Base-by-base conservation (phyloP, 2,329 filamentous ascomycete genomes). In the Diaporthe citrichinensis region DNA sequence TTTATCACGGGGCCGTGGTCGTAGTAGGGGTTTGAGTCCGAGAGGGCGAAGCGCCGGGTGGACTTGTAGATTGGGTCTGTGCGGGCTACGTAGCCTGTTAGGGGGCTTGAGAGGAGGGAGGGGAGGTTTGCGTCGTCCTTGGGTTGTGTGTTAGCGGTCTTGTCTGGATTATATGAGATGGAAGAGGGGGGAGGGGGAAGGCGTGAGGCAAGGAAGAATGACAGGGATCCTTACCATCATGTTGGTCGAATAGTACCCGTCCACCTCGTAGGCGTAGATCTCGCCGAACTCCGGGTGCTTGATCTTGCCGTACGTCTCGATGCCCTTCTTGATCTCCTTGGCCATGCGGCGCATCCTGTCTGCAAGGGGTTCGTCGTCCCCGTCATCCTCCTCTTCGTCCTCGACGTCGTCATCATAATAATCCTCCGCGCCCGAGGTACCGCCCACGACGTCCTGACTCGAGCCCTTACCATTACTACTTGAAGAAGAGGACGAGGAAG, bases 241-340 rank as follows among this genome's bases (percentile, higher is more conserved):
- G 68, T 71, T 78, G 53, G 53, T 67, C 15, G 76, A 77, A 34
- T 65, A 72, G 78, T 90, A 92, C 28, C 91, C 91, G 79, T 92
- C 91, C 62, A 92, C 88, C 81, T 92, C 91, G 79, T 87, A 92
- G 1, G 91, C 91, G 79, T 92, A 92, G n/a, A 92, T 90, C 51
- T 88, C 82, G 36, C 92, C 92, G 78, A 90, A 92, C 9, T 85
- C 88, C 23, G 90, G 87, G 81, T 92, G 89, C 12, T 77, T 77
- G n/a, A 92, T 89, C 17, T 94, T 91, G 8, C 92, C 94, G 79
- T 95, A 88, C 73, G 92, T 88, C 81, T 90, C 91, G 51, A 96
- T 90, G 8, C 92, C 93, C 14, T 88, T 84, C 73, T 89, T 87
- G 74, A 96, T 93, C 20, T 89, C 87, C n/a, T 88, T 87, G 55